Percentiles rank a stretch among this genome's conserved stretches.
These are phyloP conservation scores for Neoarthrinium moseri DNA, from an alignment of 2,329 filamentous ascomycete species.

Conservation along the genomic window DNA sequence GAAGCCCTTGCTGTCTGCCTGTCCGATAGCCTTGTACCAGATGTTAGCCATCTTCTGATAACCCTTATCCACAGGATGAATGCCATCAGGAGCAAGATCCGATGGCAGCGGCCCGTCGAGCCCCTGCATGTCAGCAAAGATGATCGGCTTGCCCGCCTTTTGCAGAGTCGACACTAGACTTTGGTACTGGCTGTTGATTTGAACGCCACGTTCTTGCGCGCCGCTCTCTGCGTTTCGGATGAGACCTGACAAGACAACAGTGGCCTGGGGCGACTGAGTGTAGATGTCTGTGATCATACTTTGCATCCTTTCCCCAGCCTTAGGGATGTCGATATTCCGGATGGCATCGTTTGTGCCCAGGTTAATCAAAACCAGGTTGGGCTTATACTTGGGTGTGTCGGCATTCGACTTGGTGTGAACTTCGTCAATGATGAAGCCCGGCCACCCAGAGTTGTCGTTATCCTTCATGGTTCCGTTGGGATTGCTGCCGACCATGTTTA, in stretches of 20 bases:
- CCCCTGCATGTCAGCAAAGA: conserved; percentile 32
- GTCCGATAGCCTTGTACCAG: conserved; percentile 27
- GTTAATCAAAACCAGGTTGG: conserved; percentile 37
- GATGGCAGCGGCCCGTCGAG: conserved; percentile 19
- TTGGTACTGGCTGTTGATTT: conserved; percentile 27
- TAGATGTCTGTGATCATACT: conserved; percentile 29
- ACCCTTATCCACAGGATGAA: conserved; percentile 31
- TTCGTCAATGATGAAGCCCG: conserved; percentile 31
- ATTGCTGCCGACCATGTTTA: conserved; percentile 37
- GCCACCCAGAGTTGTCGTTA: conserved; percentile 36
- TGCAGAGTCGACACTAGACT: conserved; percentile 20
- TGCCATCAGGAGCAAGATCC: conserved; percentile 30
- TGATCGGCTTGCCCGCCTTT: conserved; percentile 20
- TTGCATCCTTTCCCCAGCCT: conserved; percentile 25
- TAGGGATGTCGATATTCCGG: conserved; percentile 26
- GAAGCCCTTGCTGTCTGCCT: conserved; percentile 21
- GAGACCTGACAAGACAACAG: conserved; percentile 32
- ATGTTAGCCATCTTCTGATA: conserved; percentile 34
- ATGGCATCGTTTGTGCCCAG: conserved; percentile 39
- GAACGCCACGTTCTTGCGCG: conserved; percentile 20
- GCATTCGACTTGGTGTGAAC: conserved; percentile 28
- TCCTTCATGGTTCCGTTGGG: conserved; percentile 33
- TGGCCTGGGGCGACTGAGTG: conserved; percentile 25
- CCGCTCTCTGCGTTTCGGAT: conserved; percentile 23
- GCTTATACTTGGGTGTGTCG: conserved; percentile 25